Base-by-base conservation (phyloP, 257 asterid genomes). In the Henckelia pumila region DNA sequence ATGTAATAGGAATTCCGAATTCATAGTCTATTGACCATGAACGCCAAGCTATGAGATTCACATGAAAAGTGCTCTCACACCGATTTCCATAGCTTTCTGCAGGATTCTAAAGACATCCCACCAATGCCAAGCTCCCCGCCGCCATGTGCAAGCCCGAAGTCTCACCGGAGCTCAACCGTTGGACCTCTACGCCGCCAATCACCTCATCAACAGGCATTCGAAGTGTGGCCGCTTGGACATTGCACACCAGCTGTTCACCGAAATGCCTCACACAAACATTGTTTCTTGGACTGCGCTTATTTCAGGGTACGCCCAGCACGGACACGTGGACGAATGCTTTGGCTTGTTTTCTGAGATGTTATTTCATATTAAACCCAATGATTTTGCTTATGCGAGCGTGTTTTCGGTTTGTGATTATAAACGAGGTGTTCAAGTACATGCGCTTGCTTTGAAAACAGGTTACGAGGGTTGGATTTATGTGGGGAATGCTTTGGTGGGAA, bases 221-320 rank as follows among this genome's bases (percentile, higher is more conserved):
- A 88, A 86, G 72, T 84, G 86, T 24, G 92, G 95, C 21, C 77
- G 76, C 55, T 49, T 90, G 8, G 73, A 73, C 1, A 44, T 53
- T 24, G 97, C 95, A 22, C 83, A 63, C 73, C 84, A 79, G 0
- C 7, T 79, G 79, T 88, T 90, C 58, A 86, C 62, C 49, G 64
- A 83, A 77, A 88, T 89, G 95, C 82, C 82, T 40, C 74, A 77
- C 0, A 89, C 30, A 71, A 89, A 89, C 52, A 29, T 84, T 9
- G 86, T 89, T 59, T 82, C 95, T 32, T 92, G 98, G 97, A 83
- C 97, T 5, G 72, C 78, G 16, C 91, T 87, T 50, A 75, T 89
- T 71, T 84, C 97, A 0, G 96, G 87, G 9, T 89, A 89, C 37
- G 83, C 98, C 32, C 89, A 78, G 23, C 75, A 74, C 33, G 86